phyloP scores from a whole-genome alignment of 2,329 filamentous ascomycete genomes.

The Pseudopithomyces chartarum region DNA sequence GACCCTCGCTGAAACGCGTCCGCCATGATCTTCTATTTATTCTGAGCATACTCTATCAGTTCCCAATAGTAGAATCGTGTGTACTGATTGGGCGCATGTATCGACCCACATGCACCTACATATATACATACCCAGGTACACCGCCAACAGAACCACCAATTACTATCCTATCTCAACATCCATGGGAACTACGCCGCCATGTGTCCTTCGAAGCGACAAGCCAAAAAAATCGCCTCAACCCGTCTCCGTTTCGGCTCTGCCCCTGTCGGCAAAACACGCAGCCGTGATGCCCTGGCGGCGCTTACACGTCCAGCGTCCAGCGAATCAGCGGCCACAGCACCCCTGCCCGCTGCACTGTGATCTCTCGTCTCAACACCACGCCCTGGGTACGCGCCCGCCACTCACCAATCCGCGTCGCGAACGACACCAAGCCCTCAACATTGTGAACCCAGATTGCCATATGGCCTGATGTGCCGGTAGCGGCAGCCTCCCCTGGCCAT shows the following conservation, averaged over 20 bases:
- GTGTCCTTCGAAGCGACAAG: constrained; percentile 9
- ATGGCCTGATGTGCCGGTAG: constrained; percentile 30
- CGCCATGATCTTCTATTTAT: no score
- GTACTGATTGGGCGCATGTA: no score
- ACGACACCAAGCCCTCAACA: constrained; percentile 28
- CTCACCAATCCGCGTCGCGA: constrained; percentile 37
- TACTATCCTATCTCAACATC: background rate
- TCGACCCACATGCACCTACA: background rate
- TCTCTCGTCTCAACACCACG: constrained; percentile 30
- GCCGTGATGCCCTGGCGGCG: constrained; percentile 25
- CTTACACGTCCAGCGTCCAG: constrained; percentile 20
- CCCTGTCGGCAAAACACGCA: constrained; percentile 28
- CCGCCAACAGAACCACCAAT: background rate
- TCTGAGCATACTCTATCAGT: no score
- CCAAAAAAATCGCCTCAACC: constrained; percentile 9
- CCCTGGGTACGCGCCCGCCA: constrained; percentile 34
- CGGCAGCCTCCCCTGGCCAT: constrained; percentile 28
- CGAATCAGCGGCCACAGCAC: constrained; percentile 30
- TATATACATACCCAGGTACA: background rate
- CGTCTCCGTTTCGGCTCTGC: constrained; percentile 12
- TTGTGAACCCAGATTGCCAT: constrained; percentile 30
- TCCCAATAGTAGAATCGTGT: no score
- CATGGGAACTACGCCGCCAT: constrained; percentile 17
- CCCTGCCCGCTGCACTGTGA: constrained; percentile 35
- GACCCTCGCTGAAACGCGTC: no score